Evolutionary conservation across 805 yeast genomes (phyloP), one percentile per base, ranked within the genome.

Genomic region (Barnettozyma populi): DNA sequence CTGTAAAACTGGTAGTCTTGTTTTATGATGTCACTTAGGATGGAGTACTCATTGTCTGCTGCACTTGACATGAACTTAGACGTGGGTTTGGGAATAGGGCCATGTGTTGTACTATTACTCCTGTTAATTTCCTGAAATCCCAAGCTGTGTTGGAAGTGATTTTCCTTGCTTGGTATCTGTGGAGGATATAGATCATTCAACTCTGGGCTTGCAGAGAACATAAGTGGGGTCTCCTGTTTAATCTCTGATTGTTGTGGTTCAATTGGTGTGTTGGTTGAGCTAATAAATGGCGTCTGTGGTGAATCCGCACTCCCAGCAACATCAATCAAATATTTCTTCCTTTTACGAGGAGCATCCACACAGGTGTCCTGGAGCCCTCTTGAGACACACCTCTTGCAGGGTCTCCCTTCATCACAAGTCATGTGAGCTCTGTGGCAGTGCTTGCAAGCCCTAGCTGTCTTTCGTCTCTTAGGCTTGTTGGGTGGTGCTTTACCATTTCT

Each of bases 361-460:
- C 98, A 92, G 0, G 86, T 72, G 14, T 70, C 76, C 2, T 74
- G 76, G 14, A 89, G 66, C 0, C 90, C 92, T 58, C 89, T 73
- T 25, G 72, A 72, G 3, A 84, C 63, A 64, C 99, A 92, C 43
- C 96, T 66, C 46, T 75, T 74, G 59, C 99, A 92, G 0, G 96
- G 96, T 35, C 96, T 78, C 61, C 65, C 63, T 23, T 82, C 78
- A 57, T 90, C 97, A 65, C 99, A 92, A 0, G 97, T 87, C 73
- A 90, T 79, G 64, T 92, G 99, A 2, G 95, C 86, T 57, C 81
- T 79, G 51, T 90, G 90, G 62, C 99, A 92, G 66, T 90, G 94
- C 36, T 79, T 78, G 57, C 99, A 92, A 5, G 99, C 98, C 48
- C 95, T 73, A 7, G 82, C 73, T 0, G 94, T 90, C 62, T 90